A percentile compares a stretch with the other conserved stretches of the same genome.
These are phyloP conservation scores for Rhizoclosmatium globosum DNA, from an alignment of 192 early-diverging fungal genomes.

Conservation along the genomic window DNA sequence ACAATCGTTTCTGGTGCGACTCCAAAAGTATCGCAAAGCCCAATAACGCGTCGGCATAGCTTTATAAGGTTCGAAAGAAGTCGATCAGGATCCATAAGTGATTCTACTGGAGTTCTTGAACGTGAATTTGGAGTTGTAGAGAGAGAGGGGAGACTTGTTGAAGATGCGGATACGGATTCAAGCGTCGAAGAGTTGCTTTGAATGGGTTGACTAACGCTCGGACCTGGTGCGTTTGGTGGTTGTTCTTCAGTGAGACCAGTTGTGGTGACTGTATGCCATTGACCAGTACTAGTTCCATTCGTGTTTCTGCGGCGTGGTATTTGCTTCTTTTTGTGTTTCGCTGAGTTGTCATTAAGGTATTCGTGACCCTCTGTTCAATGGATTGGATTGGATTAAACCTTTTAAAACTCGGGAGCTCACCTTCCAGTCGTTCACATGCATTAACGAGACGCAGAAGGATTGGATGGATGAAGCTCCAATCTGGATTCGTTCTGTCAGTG, in stretches of 20 bases:
- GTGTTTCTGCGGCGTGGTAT: not conserved
- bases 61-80: slow-evolving; percentile 23
- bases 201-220: not conserved
- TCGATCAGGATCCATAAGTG: slow-evolving; percentile 10
- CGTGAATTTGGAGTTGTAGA: not conserved
- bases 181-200: not conserved
- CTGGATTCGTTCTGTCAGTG: slow-evolving; percentile 11
- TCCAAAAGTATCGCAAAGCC: slow-evolving; percentile 4
- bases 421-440: slow-evolving; percentile 11
- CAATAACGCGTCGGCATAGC: slow-evolving; percentile 7
- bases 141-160: slow-evolving; percentile 1
- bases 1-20: not conserved
- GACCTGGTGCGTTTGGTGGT: not conserved
- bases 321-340: not conserved
- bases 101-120: not conserved
- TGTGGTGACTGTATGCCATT: not conserved
- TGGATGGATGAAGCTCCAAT: slow-evolving; percentile 36
- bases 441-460: slow-evolving; percentile 18
- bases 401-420: not conserved
- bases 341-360: not conserved
- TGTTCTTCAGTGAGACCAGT: not conserved
- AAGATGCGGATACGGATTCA: not conserved
- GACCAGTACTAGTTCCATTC: not conserved
- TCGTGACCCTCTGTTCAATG: not conserved
- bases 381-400: not conserved